Percentiles rank a stretch among this genome's conserved stretches.
Conservation (phyloP, 163 green algal genomes). For the Smithsoniella earleae region DNA sequence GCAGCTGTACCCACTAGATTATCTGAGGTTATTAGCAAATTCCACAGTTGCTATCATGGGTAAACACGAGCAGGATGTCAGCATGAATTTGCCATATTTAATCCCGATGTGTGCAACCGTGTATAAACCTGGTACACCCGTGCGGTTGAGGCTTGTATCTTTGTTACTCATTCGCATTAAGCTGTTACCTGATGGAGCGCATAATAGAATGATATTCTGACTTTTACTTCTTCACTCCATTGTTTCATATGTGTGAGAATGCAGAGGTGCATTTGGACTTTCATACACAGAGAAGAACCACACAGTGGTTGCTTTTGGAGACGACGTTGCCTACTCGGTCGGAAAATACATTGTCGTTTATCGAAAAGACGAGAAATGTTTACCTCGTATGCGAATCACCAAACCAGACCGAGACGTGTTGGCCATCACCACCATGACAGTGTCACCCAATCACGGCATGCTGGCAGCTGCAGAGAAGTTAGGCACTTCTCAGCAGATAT, state of each 20-base stretch:
- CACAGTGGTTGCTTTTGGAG: not conserved
- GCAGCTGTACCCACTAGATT: too few species aligned
- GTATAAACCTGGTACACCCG: too few species aligned
- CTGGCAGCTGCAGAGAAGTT: slow-evolving; percentile 8
- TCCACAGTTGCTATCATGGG: too few species aligned
- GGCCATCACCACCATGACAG: not conserved
- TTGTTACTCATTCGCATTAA: too few species aligned
- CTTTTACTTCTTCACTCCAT: too few species aligned
- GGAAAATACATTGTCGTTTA: slow-evolving; percentile 25
- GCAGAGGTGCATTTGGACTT: slow-evolving; percentile 24
- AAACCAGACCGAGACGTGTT: slow-evolving; percentile 8
- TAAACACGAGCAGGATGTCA: not conserved
- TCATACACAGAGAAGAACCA: slow-evolving; percentile 9
- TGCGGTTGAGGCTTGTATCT: too few species aligned
- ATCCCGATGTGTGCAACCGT: slow-evolving; percentile 6
- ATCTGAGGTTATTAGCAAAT: too few species aligned
- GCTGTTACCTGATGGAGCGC: too few species aligned
- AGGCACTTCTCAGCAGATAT: not conserved
- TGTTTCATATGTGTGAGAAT: slow-evolving; percentile 1
- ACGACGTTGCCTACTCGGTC: not conserved
- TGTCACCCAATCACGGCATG: slow-evolving; percentile 6
- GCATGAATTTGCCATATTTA: not conserved
- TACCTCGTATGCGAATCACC: slow-evolving; percentile 12
- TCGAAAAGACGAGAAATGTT: slow-evolving; percentile 1
- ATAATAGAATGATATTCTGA: too few species aligned